phyloP scores from a whole-genome alignment of 805 yeast species.

The Nakazawaea molendinolei region DNA sequence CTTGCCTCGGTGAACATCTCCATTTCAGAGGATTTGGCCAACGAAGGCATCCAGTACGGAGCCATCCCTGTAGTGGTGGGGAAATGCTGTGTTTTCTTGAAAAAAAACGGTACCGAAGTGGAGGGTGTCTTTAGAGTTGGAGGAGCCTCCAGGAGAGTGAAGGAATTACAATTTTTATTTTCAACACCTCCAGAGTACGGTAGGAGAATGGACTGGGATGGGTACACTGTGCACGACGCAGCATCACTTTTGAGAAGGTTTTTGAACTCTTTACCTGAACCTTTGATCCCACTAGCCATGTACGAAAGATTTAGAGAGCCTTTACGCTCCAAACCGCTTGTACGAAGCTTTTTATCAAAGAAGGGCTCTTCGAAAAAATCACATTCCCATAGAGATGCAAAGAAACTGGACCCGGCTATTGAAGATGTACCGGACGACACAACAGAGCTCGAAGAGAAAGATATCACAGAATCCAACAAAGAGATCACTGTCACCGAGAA shows the following conservation, averaged over 20 bases:
- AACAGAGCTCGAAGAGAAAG: conserved; percentile 6
- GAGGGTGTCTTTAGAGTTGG: conserved; percentile 94
- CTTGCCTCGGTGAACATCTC: conserved; percentile 75
- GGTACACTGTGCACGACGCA: conserved; percentile 94
- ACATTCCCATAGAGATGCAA: neutral
- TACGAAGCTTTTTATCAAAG: conserved; percentile 58
- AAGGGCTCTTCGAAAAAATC: conserved; percentile 38
- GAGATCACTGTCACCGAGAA: neutral
- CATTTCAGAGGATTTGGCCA: conserved; percentile 47
- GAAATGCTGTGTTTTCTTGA: conserved; percentile 82
- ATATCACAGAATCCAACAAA: conserved; percentile 2
- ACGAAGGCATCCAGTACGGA: conserved; percentile 73
- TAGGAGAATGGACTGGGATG: conserved; percentile 82
- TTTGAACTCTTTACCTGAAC: conserved; percentile 85
- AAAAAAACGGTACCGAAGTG: conserved; percentile 66
- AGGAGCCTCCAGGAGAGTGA: conserved; percentile 83
- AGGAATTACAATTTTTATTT: conserved; percentile 77
- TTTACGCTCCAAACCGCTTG: conserved; percentile 54
- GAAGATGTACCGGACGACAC: conserved; percentile 6
- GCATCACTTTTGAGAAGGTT: conserved; percentile 84
- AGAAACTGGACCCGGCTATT: too few species aligned
- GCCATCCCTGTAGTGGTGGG: conserved; percentile 92
- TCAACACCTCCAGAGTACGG: conserved; percentile 90
- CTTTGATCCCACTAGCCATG: conserved; percentile 71
- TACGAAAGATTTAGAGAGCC: conserved; percentile 81